These are phyloP conservation scores for Yamadazyma sp. DNA, from an alignment of 805 yeast genomes.

Conservation along the genomic window DNA sequence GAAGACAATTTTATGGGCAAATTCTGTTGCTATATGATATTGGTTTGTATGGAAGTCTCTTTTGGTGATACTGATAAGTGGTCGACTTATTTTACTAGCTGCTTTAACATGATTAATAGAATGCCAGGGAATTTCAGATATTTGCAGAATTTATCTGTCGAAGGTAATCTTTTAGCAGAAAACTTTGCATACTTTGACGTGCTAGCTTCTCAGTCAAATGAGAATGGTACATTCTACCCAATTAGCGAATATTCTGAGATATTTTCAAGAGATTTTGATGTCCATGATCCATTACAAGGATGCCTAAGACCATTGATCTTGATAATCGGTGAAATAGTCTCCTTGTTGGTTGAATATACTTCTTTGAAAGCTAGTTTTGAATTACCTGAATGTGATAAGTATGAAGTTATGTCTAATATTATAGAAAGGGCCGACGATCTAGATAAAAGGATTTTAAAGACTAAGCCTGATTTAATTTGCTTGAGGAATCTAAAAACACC, in stretches of 20 bases:
- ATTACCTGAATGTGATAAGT: slow-evolving; percentile 1
- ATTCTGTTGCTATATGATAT: slow-evolving; percentile 23
- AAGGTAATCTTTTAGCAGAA: slow-evolving; percentile 10
- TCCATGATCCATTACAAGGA: slow-evolving; percentile 22
- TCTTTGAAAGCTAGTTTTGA: slow-evolving; percentile 9
- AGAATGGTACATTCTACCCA: slow-evolving; percentile 22
- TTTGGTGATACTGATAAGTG: slow-evolving; percentile 26
- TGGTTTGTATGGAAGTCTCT: slow-evolving; percentile 31
- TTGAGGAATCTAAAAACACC: slow-evolving; percentile 5
- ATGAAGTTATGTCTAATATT: slow-evolving; percentile 3
- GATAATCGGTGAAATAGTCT: slow-evolving; percentile 19
- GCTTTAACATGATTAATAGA: slow-evolving; percentile 10
- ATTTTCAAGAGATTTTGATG: slow-evolving; percentile 5
- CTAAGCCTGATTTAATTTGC: slow-evolving; percentile 1
- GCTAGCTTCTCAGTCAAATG: slow-evolving; percentile 13
- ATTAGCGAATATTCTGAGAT: slow-evolving; percentile 14
- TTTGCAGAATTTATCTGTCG: slow-evolving; percentile 7
- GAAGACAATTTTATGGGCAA: slow-evolving; percentile 20
- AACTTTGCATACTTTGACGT: slow-evolving; percentile 15
- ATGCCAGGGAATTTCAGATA: slow-evolving; percentile 12
- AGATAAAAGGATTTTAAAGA: slow-evolving; percentile 1
- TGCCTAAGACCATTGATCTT: slow-evolving; percentile 9
- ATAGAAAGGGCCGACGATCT: slow-evolving; percentile 9
- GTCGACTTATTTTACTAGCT: slow-evolving; percentile 9
- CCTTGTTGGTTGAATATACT: slow-evolving; percentile 14